Conservation (phyloP, 2,329 filamentous ascomycete genomes). For the Fusarium sp. region DNA sequence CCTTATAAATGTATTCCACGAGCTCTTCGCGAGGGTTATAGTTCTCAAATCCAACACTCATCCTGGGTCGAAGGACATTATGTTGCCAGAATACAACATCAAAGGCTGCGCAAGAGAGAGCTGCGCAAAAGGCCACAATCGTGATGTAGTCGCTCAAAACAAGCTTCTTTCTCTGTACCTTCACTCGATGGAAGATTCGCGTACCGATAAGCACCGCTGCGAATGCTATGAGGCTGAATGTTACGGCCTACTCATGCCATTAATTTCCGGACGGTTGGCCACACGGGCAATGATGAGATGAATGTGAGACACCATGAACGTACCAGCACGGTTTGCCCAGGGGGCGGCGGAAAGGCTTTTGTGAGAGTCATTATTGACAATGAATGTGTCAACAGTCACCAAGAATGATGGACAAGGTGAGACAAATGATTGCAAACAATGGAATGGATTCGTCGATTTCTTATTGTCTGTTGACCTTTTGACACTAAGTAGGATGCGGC, state of each 20-base stretch:
- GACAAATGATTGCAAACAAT: conserved; percentile 9
- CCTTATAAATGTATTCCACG: conserved; percentile 39
- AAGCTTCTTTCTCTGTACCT: conserved; percentile 22
- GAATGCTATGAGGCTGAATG: conserved; percentile 20
- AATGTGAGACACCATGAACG: not conserved
- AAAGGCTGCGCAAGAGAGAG: conserved; percentile 23
- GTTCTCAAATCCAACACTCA: conserved; percentile 31
- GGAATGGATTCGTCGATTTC: conserved; percentile 22
- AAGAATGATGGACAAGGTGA: conserved; percentile 18
- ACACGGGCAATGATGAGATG: not conserved
- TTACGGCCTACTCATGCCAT: conserved; percentile 7
- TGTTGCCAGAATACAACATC: conserved; percentile 16
- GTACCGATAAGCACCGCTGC: conserved; percentile 14
- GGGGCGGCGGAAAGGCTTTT: conserved; percentile 25
- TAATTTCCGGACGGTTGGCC: not conserved
- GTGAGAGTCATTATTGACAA: conserved; percentile 29
- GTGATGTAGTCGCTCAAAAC: conserved; percentile 30
- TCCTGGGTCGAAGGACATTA: conserved; percentile 29
- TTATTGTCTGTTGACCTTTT: conserved; percentile 12
- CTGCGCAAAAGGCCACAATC: conserved; percentile 21
- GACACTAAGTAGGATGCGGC: conserved; percentile 31
- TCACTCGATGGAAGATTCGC: conserved; percentile 26
- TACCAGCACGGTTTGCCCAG: conserved; percentile 27
- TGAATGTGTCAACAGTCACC: conserved; percentile 13
- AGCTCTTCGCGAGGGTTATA: conserved; percentile 13